Evolutionary conservation across 1,284 basidiomycete species (phyloP), one percentile per base, ranked within the genome.

Genomic region (Trichosporon inkin): DNA sequence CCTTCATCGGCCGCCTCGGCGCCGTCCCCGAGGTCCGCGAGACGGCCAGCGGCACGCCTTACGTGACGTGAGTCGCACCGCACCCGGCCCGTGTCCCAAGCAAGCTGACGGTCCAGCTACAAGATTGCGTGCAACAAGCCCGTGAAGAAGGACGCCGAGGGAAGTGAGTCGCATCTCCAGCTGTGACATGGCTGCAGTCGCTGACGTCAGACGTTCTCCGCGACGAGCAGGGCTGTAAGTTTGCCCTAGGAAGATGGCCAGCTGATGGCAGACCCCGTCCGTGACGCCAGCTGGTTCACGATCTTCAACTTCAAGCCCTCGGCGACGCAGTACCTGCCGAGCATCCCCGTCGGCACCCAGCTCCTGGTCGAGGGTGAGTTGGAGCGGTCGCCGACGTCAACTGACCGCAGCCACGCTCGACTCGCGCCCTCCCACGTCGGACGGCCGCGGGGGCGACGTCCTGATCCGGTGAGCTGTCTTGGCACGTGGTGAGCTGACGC

Each of bases 1-100:
- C 71, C 44, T 62, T 76, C 57, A 57, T 76, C 39, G 74, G 74
- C 53, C 66, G 73, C 20, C 69, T 76, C 40, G 74, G 72, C 39
- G 64, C 64, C 49, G 63, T 62, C 28, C 74, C 74, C 39, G 67
- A 67, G 47, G 62, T 69, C 57, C 63, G 63, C 54, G 59, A 64
- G 49, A 67, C 67, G 28, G 59, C 59, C 35, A 55, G 60, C 53
- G 71, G 71, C 49, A 67, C 61, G 53, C 37, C 55, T n/a, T 75
- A 72, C 64, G 68, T 64, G 58, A 67, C 61, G 67, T 72, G 41
- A 39, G 70, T 62, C 4, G 20, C 28, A 32, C 5, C n/a, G 14
- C 10, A 19, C 32, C 56, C 2, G n/a, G 11, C 13, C 5, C 17
- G 14, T 13, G 13, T 14, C 6, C 38, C 13, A 53, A 34, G 32